Evolutionary conservation across 306 rosid species (phyloP).

Genomic region (Trichosanthes cucumerina): DNA sequence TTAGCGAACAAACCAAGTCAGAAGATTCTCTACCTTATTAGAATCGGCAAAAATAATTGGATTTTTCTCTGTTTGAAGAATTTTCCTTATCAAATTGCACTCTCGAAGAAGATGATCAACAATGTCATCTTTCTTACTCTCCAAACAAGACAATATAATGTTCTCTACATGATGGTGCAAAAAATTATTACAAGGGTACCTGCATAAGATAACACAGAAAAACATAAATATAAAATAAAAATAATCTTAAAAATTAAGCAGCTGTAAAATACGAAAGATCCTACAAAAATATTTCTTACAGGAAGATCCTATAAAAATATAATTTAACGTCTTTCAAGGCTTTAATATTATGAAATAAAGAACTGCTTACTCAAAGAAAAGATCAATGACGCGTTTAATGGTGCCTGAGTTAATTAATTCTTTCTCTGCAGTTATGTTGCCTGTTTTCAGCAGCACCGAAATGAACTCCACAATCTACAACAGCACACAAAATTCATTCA

Average conservation of each 20-base stretch:
- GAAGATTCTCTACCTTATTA: conserved; percentile 37
- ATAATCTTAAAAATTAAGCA: background rate
- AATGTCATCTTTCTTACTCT: conserved; percentile 57
- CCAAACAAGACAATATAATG: conserved; percentile 73
- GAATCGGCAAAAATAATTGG: conserved; percentile 45
- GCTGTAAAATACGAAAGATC: background rate
- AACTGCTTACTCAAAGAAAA: conserved; percentile 83
- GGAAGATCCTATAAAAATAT: background rate
- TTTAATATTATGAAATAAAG: background rate
- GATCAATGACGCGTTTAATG: conserved; percentile 73
- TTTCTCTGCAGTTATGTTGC: conserved; percentile 70
- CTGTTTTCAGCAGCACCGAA: conserved; percentile 74
- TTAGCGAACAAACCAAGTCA: background rate
- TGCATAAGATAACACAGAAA: conserved; percentile 28
- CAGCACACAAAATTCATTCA: conserved; percentile 10
- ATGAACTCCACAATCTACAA: conserved; percentile 89
- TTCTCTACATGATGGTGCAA: conserved; percentile 93
- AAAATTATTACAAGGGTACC: conserved; percentile 84
- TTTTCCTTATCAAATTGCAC: conserved; percentile 70
- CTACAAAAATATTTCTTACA: background rate
- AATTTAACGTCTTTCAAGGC: background rate
- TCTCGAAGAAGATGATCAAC: conserved; percentile 73
- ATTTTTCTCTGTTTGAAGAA: conserved; percentile 62
- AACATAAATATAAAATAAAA: background rate
- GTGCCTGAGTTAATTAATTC: conserved; percentile 88